Conservation (phyloP, 441 rosid species). For the Populus tomentosa region DNA sequence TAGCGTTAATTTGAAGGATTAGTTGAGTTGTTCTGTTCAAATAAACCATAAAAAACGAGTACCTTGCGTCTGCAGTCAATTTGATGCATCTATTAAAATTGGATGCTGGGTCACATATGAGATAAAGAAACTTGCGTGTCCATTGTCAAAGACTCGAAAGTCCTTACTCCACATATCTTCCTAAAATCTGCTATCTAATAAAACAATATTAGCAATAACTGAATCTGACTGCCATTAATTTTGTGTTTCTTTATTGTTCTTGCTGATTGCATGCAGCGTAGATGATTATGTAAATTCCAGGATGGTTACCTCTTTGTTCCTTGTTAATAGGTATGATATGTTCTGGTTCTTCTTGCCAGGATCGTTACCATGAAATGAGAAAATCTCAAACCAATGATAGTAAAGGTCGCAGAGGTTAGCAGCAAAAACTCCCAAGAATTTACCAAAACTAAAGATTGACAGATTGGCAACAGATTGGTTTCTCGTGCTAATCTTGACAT, state of each 20-base stretch:
- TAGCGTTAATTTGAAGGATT: neutral
- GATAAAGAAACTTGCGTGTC: neutral
- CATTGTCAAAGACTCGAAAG: neutral
- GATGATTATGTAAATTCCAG: neutral
- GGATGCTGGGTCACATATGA: neutral
- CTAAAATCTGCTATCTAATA: neutral
- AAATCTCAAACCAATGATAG: neutral
- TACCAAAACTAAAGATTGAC: neutral
- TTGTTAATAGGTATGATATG: no score
- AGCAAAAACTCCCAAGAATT: no score
- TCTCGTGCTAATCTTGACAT: neutral
- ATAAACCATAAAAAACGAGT: neutral
- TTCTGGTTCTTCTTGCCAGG: neutral
- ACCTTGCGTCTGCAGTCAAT: neutral
- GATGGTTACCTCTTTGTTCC: no score
- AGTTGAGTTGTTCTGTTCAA: neutral
- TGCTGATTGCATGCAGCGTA: neutral
- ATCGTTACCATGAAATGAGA: neutral
- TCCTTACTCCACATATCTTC: neutral
- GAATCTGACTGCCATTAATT: neutral
- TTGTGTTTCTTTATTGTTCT: neutral
- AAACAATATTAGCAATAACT: neutral
- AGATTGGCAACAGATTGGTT: neutral
- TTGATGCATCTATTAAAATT: neutral
- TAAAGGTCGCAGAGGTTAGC: no score